Percentiles rank a stretch among this genome's conserved stretches.
Conservation (phyloP, 768 basidiomycete genomes). For the Kockovaella imperatae region DNA sequence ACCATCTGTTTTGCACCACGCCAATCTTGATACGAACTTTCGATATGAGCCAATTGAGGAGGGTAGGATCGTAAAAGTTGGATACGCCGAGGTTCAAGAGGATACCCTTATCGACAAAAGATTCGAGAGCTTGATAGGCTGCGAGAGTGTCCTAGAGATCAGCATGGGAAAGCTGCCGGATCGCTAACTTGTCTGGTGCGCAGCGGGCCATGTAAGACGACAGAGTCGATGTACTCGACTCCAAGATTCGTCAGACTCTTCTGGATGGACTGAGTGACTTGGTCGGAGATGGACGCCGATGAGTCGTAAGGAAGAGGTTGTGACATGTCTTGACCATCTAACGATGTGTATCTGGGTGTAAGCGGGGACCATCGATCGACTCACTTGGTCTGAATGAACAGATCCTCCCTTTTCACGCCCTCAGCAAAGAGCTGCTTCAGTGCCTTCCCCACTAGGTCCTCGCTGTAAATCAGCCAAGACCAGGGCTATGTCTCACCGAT, state of each 20-base stretch:
- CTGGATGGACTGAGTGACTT: conserved; percentile 58
- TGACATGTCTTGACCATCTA: conserved; percentile 62
- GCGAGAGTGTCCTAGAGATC: conserved; percentile 52
- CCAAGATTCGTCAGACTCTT: conserved; percentile 62
- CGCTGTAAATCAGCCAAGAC: conserved; percentile 47
- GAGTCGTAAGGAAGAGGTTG: conserved; percentile 70
- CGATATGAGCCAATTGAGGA: conserved; percentile 54
- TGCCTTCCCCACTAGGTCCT: conserved; percentile 74
- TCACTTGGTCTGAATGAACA: conserved; percentile 76
- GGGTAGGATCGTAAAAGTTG: conserved; percentile 61
- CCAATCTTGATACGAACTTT: conserved; percentile 53
- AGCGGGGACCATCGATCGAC: background rate
- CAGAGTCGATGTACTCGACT: conserved; percentile 68
- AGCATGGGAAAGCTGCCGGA: background rate
- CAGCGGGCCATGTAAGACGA: conserved; percentile 70
- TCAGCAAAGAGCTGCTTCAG: conserved; percentile 55
- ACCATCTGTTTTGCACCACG: conserved; percentile 68
- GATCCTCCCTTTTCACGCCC: conserved; percentile 56
- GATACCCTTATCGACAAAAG: conserved; percentile 58
- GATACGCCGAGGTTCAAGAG: conserved; percentile 54
- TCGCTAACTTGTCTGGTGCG: conserved; percentile 47
- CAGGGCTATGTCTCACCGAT: conserved; percentile 15
- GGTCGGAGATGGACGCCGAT: conserved; percentile 51
- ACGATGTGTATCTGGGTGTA: conserved; percentile 58
- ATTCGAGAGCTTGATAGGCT: conserved; percentile 60